Conservation (phyloP, 495 filamentous ascomycete genomes). For the Oidiodendron maius region DNA sequence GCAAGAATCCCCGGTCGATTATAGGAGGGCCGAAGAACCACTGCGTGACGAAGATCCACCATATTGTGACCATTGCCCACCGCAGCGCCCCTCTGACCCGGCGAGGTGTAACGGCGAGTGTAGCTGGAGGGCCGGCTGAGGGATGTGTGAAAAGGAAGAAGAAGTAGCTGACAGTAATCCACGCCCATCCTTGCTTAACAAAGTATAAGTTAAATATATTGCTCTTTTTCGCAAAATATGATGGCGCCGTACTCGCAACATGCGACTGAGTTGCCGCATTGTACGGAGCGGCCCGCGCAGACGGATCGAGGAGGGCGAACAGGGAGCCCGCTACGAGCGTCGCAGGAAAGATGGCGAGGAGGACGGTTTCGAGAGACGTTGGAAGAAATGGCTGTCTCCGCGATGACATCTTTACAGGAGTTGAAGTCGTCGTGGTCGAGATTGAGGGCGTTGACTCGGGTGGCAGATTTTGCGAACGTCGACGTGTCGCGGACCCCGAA, state of each 20-base stretch:
- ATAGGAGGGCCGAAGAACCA: constrained; percentile 92
- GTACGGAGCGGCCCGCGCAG: constrained; percentile 54
- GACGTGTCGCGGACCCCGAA: constrained; percentile 17
- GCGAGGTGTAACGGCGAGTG: constrained; percentile 28
- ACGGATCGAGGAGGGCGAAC: constrained; percentile 71
- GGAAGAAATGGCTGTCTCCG: constrained; percentile 30
- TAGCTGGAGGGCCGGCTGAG: constrained; percentile 27
- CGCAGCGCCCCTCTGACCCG: constrained; percentile 49
- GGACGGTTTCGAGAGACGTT: constrained; percentile 53
- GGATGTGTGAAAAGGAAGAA: constrained; percentile 57
- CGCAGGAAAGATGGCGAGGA: constrained; percentile 64
- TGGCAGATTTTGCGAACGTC: constrained; percentile 17
- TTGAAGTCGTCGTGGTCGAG: not conserved
- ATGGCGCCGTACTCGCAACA: constrained; percentile 53
- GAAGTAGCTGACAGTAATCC: constrained; percentile 69
- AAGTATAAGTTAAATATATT: constrained; percentile 90
- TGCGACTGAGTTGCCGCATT: constrained; percentile 49
- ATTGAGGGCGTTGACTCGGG: not conserved
- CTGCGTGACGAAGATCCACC: constrained; percentile 81
- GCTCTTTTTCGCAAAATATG: constrained; percentile 87
- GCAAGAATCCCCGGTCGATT: constrained; percentile 76
- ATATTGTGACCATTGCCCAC: constrained; percentile 64
- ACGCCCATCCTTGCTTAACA: constrained; percentile 92
- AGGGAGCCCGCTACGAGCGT: constrained; percentile 75
- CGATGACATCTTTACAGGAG: constrained; percentile 5